Conservation (phyloP, 371 early-diverging fungal species). For the Enterocytospora artemiae region DNA sequence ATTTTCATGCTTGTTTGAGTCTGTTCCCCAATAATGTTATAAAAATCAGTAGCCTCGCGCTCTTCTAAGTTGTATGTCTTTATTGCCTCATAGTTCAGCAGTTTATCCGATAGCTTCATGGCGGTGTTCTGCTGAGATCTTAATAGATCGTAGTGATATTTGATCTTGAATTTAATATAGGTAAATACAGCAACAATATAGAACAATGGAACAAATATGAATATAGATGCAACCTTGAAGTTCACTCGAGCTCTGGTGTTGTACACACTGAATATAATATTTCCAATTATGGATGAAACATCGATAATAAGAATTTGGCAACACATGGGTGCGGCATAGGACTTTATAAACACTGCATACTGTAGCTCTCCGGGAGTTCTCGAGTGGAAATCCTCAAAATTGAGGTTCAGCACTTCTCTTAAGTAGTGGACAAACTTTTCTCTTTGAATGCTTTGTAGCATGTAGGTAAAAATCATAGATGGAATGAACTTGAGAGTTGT, state of each 20-base stretch:
- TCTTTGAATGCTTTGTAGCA: conserved; percentile 35
- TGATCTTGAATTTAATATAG: conserved; percentile 33
- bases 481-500: conserved; percentile 24
- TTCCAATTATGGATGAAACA: conserved; percentile 13
- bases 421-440: conserved; percentile 14
- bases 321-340: conserved; percentile 20
- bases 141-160: conserved; percentile 27
- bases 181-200: conserved; percentile 19
- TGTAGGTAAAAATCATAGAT: conserved; percentile 17
- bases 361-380: conserved; percentile 42
- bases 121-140: conserved; percentile 13
- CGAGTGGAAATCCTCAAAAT: conserved; percentile 26
- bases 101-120: conserved; percentile 26
- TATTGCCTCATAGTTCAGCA: conserved; percentile 49
- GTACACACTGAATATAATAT: conserved; percentile 14
- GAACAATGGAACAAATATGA: conserved; percentile 20
- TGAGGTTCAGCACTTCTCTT: conserved; percentile 26
- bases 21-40: conserved; percentile 14
- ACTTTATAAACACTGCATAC: conserved; percentile 31
- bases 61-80: conserved; percentile 47
- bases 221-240: conserved; percentile 6
- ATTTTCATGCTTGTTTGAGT: conserved; percentile 1
- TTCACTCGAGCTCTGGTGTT: conserved; percentile 4
- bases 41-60: conserved; percentile 26
- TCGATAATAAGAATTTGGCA: conserved; percentile 27